A percentile compares a stretch with the other conserved stretches of the same genome.
These are phyloP conservation scores for Colletotrichum musicola DNA, from an alignment of 2,329 filamentous ascomycete species.

Conservation along the genomic window DNA sequence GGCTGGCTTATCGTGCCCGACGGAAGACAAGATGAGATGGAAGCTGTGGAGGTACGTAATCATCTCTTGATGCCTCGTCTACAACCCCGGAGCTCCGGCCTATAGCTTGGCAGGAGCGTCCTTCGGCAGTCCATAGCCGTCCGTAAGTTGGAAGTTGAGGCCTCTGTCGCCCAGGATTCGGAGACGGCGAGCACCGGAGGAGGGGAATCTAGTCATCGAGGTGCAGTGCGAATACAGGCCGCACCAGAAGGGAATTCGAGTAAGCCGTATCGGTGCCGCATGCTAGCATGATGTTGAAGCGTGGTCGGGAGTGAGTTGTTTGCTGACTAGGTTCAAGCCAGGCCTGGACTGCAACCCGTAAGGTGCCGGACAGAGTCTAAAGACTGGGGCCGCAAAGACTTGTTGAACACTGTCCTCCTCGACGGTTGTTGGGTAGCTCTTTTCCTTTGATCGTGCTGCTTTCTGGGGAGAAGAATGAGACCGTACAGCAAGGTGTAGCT, in stretches of 20 bases:
- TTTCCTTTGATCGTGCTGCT: no score
- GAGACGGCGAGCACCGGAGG: not conserved
- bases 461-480: no score
- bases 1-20: slow-evolving; percentile 1
- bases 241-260: not conserved
- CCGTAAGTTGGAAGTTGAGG: no score
- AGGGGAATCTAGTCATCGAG: not conserved
- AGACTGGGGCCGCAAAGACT: slow-evolving; percentile 13
- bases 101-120: not conserved
- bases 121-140: not conserved
- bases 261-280: slow-evolving; percentile 15
- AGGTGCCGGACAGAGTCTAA: slow-evolving; percentile 10
- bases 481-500: no score
- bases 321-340: not conserved
- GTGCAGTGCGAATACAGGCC: no score
- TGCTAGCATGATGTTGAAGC: slow-evolving; percentile 12
- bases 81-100: slow-evolving; percentile 12
- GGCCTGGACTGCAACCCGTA: no score
- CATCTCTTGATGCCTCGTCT: not conserved
- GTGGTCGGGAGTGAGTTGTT: slow-evolving; percentile 1
- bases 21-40: slow-evolving; percentile 1
- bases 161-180: not conserved
- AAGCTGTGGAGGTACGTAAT: slow-evolving; percentile 3
- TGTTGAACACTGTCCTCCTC: not conserved
- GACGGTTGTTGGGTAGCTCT: not conserved